Percentiles rank a stretch among this genome's conserved stretches.
Evolutionary conservation across 2,329 filamentous ascomycete species (phyloP).

Genomic region (Ambrosiella beaveri): DNA sequence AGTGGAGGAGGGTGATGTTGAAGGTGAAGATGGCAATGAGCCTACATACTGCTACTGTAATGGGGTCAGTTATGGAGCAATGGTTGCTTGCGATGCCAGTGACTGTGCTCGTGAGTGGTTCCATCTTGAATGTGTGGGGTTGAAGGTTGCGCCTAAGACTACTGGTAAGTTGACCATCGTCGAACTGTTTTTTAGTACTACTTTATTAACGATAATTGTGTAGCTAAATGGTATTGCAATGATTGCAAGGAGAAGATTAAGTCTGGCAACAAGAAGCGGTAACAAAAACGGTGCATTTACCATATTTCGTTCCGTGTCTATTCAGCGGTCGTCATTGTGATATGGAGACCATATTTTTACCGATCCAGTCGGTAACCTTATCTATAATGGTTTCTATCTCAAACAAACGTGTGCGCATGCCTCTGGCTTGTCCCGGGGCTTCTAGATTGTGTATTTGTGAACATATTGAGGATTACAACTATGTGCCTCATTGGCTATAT

Average conservation of each 20-base stretch:
- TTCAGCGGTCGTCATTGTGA: neutral
- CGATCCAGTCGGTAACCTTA: conserved; percentile 1
- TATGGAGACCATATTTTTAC: neutral
- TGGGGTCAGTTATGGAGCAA: conserved; percentile 64
- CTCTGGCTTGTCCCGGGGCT: no score
- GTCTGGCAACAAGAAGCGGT: conserved; percentile 34
- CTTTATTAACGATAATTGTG: conserved; percentile 17
- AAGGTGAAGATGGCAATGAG: conserved; percentile 52
- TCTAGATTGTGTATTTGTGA: no score
- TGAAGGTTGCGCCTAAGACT: conserved; percentile 60
- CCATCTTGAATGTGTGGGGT: conserved; percentile 63
- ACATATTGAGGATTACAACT: neutral
- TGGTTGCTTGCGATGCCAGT: conserved; percentile 65
- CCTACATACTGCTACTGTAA: conserved; percentile 68
- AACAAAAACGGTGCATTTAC: conserved; percentile 24
- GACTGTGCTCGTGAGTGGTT: conserved; percentile 67
- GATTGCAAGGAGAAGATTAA: conserved; percentile 55
- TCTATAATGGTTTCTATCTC: neutral
- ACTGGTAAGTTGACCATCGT: conserved; percentile 38
- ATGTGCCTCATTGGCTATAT: neutral
- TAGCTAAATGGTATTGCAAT: conserved; percentile 70
- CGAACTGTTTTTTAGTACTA: neutral
- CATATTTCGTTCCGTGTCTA: conserved; percentile 4
- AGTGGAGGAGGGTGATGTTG: conserved; percentile 23
- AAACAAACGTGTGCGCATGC: no score